These are phyloP conservation scores for Cryptococcus depauperatus DNA, from an alignment of 1,284 basidiomycete species.

Conservation along the genomic window DNA sequence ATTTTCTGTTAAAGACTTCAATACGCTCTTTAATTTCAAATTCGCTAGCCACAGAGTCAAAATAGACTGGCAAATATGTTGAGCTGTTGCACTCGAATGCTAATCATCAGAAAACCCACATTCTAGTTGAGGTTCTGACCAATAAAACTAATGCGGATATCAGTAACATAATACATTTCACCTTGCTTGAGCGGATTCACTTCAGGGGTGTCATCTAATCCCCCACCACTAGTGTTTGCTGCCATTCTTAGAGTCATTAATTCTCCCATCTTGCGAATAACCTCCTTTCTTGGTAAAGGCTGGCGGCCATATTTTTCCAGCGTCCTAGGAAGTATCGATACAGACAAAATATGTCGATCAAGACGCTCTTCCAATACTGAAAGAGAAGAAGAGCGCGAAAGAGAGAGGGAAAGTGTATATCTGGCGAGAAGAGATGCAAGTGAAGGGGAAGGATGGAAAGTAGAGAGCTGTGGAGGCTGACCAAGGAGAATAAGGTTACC, in stretches of 20 bases:
- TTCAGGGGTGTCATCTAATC: conserved; percentile 72
- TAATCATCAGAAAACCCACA: conserved; percentile 46
- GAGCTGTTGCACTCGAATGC: neutral
- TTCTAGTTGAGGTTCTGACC: conserved; percentile 81
- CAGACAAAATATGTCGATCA: conserved; percentile 70
- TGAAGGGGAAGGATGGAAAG: conserved; percentile 39
- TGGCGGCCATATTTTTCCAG: conserved; percentile 70
- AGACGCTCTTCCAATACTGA: conserved; percentile 73
- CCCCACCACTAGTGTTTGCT: conserved; percentile 76
- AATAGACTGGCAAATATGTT: conserved; percentile 53
- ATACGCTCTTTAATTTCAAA: conserved; percentile 74
- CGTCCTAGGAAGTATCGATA: conserved; percentile 65
- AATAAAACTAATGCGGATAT: conserved; percentile 58
- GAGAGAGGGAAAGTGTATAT: conserved; percentile 80
- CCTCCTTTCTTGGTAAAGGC: conserved; percentile 63
- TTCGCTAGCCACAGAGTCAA: conserved; percentile 69
- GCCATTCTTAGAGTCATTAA: conserved; percentile 81
- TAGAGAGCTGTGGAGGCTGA: conserved; percentile 49
- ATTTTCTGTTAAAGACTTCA: conserved; percentile 76
- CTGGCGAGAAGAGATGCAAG: conserved; percentile 60
- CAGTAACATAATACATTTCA: neutral
- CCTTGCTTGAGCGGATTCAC: conserved; percentile 8
- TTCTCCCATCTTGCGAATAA: conserved; percentile 81
- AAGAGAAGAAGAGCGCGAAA: conserved; percentile 75
- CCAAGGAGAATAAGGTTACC: conserved; percentile 87